Conservation (phyloP, 2,329 filamentous ascomycete genomes). For the Aspergillus sp. region DNA sequence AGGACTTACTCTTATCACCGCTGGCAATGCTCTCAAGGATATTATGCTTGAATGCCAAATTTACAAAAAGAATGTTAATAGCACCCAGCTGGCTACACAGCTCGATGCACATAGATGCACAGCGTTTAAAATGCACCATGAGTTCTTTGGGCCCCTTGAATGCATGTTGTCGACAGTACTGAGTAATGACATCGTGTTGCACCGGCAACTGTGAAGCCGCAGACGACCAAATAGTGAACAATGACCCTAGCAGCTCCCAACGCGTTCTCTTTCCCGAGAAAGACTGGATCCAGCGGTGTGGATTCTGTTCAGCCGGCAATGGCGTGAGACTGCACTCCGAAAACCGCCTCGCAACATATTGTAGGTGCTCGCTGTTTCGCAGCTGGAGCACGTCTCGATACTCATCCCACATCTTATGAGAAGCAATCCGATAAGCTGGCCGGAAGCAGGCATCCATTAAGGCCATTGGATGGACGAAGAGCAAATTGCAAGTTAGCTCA, state of each 20-base stretch:
- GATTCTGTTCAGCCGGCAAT: neutral
- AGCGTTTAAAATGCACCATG: conserved; percentile 9
- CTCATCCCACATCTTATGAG: neutral
- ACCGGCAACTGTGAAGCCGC: neutral
- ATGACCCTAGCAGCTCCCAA: neutral
- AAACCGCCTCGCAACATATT: neutral
- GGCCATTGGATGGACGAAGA: neutral
- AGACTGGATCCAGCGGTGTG: conserved; percentile 1
- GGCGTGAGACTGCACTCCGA: neutral
- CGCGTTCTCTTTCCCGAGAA: neutral
- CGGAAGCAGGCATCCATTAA: conserved; percentile 4
- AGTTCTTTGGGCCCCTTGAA: neutral
- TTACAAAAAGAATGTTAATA: neutral
- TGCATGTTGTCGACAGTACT: neutral
- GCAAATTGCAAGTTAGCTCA: neutral
- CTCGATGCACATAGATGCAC: conserved; percentile 5
- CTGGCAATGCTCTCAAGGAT: conserved; percentile 5
- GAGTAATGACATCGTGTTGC: neutral
- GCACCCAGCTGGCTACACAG: conserved; percentile 4
- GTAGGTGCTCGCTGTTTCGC: neutral
- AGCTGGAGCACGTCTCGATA: neutral
- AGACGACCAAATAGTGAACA: conserved; percentile 8
- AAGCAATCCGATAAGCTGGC: neutral
- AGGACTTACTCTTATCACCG: conserved; percentile 5
- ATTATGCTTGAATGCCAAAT: conserved; percentile 7